These are phyloP conservation scores for Globisporangium canariense DNA, from an alignment of 352 stramenopile species.

Conservation along the genomic window DNA sequence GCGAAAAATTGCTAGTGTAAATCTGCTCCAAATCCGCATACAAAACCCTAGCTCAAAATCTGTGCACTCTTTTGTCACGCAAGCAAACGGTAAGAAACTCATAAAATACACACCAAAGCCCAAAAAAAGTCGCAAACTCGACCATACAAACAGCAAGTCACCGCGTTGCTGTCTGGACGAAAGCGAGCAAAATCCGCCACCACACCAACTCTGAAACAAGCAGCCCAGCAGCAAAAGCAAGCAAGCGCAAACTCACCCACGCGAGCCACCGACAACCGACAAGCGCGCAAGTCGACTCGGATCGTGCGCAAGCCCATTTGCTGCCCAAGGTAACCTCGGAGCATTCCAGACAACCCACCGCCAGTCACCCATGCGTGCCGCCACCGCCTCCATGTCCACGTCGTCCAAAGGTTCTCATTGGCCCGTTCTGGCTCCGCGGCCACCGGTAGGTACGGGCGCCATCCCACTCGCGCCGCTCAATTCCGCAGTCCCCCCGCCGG, in stretches of 20 bases:
- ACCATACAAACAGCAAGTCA: slow-evolving; percentile 8
- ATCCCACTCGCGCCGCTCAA: background rate
- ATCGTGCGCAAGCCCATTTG: background rate
- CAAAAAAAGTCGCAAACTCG: slow-evolving; percentile 2
- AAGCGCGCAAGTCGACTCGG: background rate
- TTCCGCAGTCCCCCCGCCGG: background rate
- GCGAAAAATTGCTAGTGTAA: background rate
- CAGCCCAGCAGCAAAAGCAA: background rate
- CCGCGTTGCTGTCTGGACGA: background rate
- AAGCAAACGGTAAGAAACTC: background rate
- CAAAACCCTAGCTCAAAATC: background rate
- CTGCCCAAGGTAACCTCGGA: background rate
- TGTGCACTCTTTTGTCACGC: background rate
- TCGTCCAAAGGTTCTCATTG: background rate
- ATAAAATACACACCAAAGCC: background rate
- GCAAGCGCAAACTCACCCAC: background rate
- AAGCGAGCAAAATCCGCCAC: slow-evolving; percentile 1
- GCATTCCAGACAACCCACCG: background rate
- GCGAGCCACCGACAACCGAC: background rate
- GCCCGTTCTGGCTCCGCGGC: background rate
- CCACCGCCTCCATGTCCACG: background rate
- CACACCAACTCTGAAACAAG: slow-evolving; percentile 10
- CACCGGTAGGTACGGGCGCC: background rate
- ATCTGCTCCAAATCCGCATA: background rate
- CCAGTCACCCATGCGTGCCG: background rate